phyloP scores from a whole-genome alignment of 2,329 filamentous ascomycete species.

The Aspergillus sp. region DNA sequence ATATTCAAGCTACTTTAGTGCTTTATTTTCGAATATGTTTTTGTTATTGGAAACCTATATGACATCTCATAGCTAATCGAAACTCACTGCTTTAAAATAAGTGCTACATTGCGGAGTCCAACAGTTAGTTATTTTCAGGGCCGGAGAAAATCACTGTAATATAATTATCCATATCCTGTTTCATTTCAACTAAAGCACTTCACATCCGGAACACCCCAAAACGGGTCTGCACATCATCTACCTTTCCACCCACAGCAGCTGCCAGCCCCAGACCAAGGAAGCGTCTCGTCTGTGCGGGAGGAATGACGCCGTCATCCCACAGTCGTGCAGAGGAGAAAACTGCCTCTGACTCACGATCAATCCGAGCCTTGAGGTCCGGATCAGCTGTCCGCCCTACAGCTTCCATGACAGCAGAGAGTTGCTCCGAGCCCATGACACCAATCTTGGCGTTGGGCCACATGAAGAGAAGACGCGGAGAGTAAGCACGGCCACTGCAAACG shows the following conservation, averaged over 20 bases:
- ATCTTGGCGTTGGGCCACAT: slow-evolving; percentile 98
- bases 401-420: slow-evolving; percentile 90
- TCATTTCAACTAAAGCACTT: background rate
- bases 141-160: background rate
- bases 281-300: slow-evolving; percentile 71
- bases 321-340: slow-evolving; percentile 84
- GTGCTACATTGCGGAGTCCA: no score
- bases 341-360: slow-evolving; percentile 87
- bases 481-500: slow-evolving; percentile 71
- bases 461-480: slow-evolving; percentile 87
- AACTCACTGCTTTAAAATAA: no score
- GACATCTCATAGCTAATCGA: no score
- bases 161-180: no score
- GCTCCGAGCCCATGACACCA: slow-evolving; percentile 93
- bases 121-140: background rate
- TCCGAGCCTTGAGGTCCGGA: slow-evolving; percentile 76
- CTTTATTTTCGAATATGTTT: no score
- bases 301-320: slow-evolving; percentile 87
- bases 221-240: slow-evolving; percentile 62
- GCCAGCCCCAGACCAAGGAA: slow-evolving; percentile 73
- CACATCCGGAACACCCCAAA: slow-evolving; percentile 87
- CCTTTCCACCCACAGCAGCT: slow-evolving; percentile 69
- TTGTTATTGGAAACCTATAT: no score
- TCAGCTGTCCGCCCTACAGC: slow-evolving; percentile 84
- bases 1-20: no score